Percentiles rank a stretch among this genome's conserved stretches.
Evolutionary conservation across 2,329 filamentous ascomycete species (phyloP).

Genomic region (Dactylonectria macrodidyma): DNA sequence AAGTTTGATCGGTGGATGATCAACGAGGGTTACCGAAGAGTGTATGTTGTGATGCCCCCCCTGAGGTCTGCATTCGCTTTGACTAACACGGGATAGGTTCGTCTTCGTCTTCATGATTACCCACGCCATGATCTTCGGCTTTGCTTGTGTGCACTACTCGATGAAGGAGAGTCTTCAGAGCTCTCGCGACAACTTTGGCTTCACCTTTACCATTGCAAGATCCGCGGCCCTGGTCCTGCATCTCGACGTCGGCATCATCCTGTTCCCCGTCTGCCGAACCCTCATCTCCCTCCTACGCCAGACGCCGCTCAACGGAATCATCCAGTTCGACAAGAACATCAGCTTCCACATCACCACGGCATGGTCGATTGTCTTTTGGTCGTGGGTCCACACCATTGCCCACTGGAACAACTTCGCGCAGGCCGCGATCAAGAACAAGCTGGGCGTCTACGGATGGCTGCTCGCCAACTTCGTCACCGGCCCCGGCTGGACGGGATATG

Average conservation of each 20-base stretch:
- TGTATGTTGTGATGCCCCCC: constrained; percentile 68
- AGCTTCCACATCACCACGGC: constrained; percentile 89
- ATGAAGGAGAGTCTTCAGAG: constrained; percentile 81
- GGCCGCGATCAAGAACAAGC: constrained; percentile 80
- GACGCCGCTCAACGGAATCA: constrained; percentile 87
- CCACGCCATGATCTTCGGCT: constrained; percentile 83
- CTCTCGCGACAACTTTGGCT: constrained; percentile 78
- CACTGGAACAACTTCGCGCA: constrained; percentile 91
- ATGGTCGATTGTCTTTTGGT: constrained; percentile 92
- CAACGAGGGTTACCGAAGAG: constrained; percentile 86
- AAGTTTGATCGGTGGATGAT: constrained; percentile 91
- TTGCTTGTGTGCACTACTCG: constrained; percentile 85
- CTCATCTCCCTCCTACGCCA: constrained; percentile 86
- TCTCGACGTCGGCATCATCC: constrained; percentile 84
- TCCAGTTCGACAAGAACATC: constrained; percentile 92
- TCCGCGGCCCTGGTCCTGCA: constrained; percentile 83
- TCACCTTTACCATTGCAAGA: constrained; percentile 84
- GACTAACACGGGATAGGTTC: constrained; percentile 66
- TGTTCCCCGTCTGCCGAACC: constrained; percentile 87
- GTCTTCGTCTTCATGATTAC: constrained; percentile 82
- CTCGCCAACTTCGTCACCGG: constrained; percentile 84
- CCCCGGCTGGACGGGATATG: constrained; percentile 88
- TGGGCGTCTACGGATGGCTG: constrained; percentile 84
- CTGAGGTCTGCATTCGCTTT: too few species aligned
- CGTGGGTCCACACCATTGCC: constrained; percentile 87